A percentile compares a stretch with the other conserved stretches of the same genome.
These are phyloP conservation scores for Pseudopyrenochaeta lycopersici DNA, from an alignment of 2,329 filamentous ascomycete species.

Conservation along the genomic window DNA sequence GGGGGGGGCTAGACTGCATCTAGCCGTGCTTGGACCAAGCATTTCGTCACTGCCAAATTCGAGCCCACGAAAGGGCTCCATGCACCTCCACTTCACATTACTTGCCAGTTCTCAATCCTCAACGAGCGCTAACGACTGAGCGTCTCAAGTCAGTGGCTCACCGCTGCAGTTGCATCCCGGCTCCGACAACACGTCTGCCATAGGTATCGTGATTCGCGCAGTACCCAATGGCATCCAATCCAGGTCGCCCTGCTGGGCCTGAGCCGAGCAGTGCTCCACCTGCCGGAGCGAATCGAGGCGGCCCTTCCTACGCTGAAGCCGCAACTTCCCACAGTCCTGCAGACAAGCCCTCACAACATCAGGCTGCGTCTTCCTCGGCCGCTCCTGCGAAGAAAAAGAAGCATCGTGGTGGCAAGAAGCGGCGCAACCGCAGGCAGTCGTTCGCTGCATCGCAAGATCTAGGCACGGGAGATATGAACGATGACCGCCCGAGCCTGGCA, in stretches of 20 bases:
- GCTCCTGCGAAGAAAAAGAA: constrained; percentile 70
- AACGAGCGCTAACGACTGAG: neutral
- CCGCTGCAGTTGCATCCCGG: constrained; percentile 3
- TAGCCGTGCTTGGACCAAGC: neutral
- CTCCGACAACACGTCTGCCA: neutral
- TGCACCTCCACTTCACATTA: constrained; percentile 1
- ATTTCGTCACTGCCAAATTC: constrained; percentile 1
- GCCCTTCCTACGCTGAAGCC: constrained; percentile 23
- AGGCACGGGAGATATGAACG: constrained; percentile 60
- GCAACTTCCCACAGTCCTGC: constrained; percentile 16
- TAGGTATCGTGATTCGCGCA: constrained; percentile 8
- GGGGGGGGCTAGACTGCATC: neutral
- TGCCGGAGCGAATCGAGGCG: constrained; percentile 14
- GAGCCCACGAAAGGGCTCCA: neutral
- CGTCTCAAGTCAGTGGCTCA: constrained; percentile 9
- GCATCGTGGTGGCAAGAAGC: constrained; percentile 81
- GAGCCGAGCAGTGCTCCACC: constrained; percentile 13
- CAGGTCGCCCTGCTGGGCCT: constrained; percentile 13
- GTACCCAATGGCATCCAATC: constrained; percentile 26
- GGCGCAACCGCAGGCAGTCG: constrained; percentile 78
- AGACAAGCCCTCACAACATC: constrained; percentile 7
- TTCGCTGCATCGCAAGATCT: constrained; percentile 68
- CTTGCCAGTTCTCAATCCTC: neutral
- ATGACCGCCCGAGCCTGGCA: constrained; percentile 60
- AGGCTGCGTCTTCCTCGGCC: constrained; percentile 18